A percentile compares a stretch with the other conserved stretches of the same genome.
Evolutionary conservation across 805 yeast genomes (phyloP).

Genomic region (Wickerhamiella dianesei): DNA sequence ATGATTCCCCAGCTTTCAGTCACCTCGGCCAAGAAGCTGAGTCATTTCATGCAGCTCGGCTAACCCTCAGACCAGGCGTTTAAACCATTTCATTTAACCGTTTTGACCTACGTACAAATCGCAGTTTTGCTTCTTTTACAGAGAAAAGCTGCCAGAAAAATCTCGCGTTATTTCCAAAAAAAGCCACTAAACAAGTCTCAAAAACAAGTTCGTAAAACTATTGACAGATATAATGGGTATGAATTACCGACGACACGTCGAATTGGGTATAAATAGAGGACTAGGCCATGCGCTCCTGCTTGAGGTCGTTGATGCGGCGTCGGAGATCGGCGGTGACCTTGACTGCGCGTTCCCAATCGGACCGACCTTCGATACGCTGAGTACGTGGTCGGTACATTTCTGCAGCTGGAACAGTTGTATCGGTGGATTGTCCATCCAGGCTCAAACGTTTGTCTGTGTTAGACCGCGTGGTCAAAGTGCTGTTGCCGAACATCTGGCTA

Average conservation of each 20-base stretch:
- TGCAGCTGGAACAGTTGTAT: neutral
- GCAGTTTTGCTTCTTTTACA: too few species aligned
- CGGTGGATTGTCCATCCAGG: neutral
- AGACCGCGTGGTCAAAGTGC: neutral
- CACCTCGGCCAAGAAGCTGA: neutral
- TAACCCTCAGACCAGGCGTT: neutral
- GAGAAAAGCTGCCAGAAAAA: too few species aligned
- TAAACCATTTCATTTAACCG: too few species aligned
- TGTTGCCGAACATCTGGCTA: neutral
- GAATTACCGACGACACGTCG: neutral
- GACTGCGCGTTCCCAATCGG: slow-evolving; percentile 13
- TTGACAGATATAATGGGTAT: neutral
- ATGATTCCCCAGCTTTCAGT: neutral
- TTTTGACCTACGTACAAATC: too few species aligned
- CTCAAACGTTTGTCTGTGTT: neutral
- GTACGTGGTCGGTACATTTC: neutral
- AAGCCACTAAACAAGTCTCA: neutral
- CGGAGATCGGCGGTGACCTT: slow-evolving; percentile 10
- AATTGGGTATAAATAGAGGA: neutral
- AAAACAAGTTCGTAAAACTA: neutral
- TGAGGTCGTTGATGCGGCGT: slow-evolving; percentile 11
- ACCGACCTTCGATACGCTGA: slow-evolving; percentile 2
- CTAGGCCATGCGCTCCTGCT: slow-evolving; percentile 1
- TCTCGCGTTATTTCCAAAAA: too few species aligned
- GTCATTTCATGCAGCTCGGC: neutral